Percentiles rank a stretch among this genome's conserved stretches.
phyloP scores from a whole-genome alignment of 768 basidiomycete species.

The Trametes maxima region DNA sequence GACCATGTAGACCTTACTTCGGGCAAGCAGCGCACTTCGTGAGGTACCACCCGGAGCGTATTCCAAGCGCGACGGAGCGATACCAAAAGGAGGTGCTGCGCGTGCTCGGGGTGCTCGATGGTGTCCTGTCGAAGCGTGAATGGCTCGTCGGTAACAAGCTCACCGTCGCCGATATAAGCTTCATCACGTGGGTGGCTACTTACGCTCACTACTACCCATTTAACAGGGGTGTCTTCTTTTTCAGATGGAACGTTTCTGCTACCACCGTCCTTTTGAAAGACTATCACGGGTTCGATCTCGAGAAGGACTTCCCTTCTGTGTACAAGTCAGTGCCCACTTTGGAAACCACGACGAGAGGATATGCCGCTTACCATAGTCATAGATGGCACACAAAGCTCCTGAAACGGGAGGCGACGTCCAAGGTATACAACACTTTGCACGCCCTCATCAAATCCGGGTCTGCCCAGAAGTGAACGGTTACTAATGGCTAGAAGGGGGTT shows the following conservation, averaged over 20 bases:
- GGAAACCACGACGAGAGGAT: too few species aligned
- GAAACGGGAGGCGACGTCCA: too few species aligned
- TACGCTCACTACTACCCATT: neutral
- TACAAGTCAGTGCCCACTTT: conserved; percentile 1
- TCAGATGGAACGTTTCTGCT: conserved; percentile 9
- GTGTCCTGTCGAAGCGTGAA: conserved; percentile 3
- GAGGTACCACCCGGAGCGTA: neutral
- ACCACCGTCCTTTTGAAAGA: conserved; percentile 1
- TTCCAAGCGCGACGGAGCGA: conserved; percentile 21
- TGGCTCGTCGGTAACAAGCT: conserved; percentile 18
- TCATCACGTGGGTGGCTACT: conserved; percentile 6
- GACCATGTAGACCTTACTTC: conserved; percentile 1
- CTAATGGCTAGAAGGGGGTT: too few species aligned
- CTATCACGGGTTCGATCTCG: conserved; percentile 12
- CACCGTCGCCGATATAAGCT: conserved; percentile 17
- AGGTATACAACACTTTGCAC: too few species aligned
- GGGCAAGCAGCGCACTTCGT: conserved; percentile 13
- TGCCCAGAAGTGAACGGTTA: too few species aligned
- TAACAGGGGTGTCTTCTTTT: neutral
- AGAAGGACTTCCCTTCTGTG: conserved; percentile 15
- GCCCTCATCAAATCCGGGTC: too few species aligned
- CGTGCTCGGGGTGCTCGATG: conserved; percentile 14
- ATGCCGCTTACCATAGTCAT: too few species aligned
- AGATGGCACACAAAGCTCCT: too few species aligned
- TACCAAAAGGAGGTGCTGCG: conserved; percentile 18